phyloP scores from a whole-genome alignment of 2,329 filamentous ascomycete genomes.

The Stachybotrys echinatus region DNA sequence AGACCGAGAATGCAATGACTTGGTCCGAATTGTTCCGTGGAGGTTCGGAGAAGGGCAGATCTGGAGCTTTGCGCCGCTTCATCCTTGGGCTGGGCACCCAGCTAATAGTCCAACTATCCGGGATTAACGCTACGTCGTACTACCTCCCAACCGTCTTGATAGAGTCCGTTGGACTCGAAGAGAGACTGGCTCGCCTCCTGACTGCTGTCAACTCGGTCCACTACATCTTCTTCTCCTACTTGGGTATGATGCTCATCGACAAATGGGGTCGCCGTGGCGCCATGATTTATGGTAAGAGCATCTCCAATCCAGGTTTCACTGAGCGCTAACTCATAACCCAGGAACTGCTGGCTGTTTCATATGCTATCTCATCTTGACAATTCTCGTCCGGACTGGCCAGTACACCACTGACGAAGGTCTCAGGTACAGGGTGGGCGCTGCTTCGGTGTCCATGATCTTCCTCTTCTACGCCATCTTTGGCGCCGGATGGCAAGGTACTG shows the following conservation, averaged over 20 bases:
- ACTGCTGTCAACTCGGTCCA: conserved; percentile 45
- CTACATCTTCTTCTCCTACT: no score
- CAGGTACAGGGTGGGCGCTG: conserved; percentile 31
- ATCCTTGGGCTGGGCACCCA: no score
- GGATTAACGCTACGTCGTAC: conserved; percentile 15
- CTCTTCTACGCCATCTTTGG: conserved; percentile 37
- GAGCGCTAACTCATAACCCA: no score
- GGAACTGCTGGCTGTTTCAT: no score
- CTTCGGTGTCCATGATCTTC: conserved; percentile 38
- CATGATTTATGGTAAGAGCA: conserved; percentile 20
- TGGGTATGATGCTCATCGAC: no score
- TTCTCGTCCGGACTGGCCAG: conserved; percentile 31
- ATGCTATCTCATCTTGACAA: conserved; percentile 22
- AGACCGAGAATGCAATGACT: conserved; percentile 27
- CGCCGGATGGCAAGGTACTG: conserved; percentile 32
- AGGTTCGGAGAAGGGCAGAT: no score
- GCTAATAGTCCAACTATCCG: conserved; percentile 35
- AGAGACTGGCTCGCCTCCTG: conserved; percentile 41
- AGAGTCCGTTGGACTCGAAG: conserved; percentile 34
- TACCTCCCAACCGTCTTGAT: conserved; percentile 39
- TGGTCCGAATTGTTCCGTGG: conserved; percentile 35
- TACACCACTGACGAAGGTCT: no score
- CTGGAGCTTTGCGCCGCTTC: no score
- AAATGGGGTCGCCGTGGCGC: conserved; percentile 22
- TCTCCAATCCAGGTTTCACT: conserved; percentile 28